Conservation (phyloP, 108 stramenopile genomes). For the Aurantiochytrium sp. region DNA sequence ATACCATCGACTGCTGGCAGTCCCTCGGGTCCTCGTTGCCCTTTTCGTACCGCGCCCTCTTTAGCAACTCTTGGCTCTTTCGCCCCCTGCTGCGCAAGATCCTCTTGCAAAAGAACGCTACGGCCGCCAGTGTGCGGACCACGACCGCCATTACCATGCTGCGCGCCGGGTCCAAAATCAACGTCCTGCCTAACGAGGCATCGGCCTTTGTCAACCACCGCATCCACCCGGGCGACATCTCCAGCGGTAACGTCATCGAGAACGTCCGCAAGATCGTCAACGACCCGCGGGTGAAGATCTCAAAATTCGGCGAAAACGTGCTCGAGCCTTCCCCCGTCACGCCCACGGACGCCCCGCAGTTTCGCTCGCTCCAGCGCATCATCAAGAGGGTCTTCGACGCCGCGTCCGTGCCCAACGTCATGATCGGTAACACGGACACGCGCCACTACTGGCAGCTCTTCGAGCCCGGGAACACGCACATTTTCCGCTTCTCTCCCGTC, state of each 20-base stretch:
- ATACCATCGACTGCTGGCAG: background rate
- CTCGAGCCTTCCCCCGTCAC: background rate
- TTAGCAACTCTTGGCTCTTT: constrained; percentile 24
- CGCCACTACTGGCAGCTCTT: constrained; percentile 27
- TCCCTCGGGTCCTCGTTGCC: background rate
- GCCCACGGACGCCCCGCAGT: background rate
- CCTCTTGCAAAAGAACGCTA: background rate
- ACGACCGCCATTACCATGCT: constrained; percentile 35
- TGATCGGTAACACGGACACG: constrained; percentile 40
- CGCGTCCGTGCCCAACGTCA: background rate
- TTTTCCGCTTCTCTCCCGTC: constrained; percentile 25
- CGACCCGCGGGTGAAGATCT: constrained; percentile 21
- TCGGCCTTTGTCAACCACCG: constrained; percentile 36
- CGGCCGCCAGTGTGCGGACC: constrained; percentile 33
- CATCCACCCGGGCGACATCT: constrained; percentile 32
- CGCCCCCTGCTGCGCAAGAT: background rate
- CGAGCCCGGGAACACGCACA: background rate
- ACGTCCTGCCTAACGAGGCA: constrained; percentile 32
- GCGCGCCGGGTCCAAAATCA: constrained; percentile 23
- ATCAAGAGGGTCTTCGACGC: background rate
- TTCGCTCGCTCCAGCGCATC: background rate
- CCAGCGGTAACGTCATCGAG: background rate
- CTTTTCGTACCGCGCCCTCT: background rate
- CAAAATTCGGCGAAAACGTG: background rate
- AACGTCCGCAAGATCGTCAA: constrained; percentile 31